These are phyloP conservation scores for Lycium ferocissimum DNA, from an alignment of 257 asterid species.

Conservation along the genomic window DNA sequence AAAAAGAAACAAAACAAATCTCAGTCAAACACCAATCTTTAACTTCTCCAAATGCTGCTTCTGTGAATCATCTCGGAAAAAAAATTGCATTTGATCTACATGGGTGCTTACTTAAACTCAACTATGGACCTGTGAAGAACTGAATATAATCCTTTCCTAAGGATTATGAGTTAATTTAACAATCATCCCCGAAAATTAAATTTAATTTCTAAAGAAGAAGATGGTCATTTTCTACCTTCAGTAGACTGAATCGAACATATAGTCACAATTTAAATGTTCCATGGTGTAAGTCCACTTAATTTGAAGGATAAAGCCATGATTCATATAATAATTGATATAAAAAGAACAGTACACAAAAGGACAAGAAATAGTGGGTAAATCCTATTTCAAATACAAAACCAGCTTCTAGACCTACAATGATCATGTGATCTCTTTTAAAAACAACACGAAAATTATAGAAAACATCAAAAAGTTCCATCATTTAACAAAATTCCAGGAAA, in stretches of 20 bases:
- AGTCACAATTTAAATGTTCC: slow-evolving; percentile 1
- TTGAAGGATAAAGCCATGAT: slow-evolving; percentile 9
- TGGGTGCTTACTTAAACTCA: slow-evolving; percentile 24
- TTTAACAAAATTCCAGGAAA: background rate
- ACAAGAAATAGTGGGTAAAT: slow-evolving; percentile 22
- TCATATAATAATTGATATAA: background rate
- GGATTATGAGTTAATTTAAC: background rate
- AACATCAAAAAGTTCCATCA: background rate
- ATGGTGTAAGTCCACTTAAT: background rate
- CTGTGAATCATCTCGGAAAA: background rate
- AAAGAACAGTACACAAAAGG: background rate
- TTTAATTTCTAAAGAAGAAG: too few relatives aligned
- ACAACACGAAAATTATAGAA: background rate
- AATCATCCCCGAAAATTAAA: background rate
- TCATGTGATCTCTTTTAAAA: slow-evolving; percentile 14
- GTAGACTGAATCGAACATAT: background rate
- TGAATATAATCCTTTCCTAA: background rate
- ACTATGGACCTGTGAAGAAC: background rate
- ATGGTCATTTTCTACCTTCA: background rate
- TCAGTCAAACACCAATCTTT: background rate
- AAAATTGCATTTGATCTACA: background rate
- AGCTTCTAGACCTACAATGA: slow-evolving; percentile 12
- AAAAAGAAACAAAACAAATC: slow-evolving; percentile 2
- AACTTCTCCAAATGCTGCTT: background rate
- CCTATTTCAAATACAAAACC: slow-evolving; percentile 20